Evolutionary conservation across 768 basidiomycete species (phyloP), one percentile per base, ranked within the genome.

Genomic region (Suillus subaureus): DNA sequence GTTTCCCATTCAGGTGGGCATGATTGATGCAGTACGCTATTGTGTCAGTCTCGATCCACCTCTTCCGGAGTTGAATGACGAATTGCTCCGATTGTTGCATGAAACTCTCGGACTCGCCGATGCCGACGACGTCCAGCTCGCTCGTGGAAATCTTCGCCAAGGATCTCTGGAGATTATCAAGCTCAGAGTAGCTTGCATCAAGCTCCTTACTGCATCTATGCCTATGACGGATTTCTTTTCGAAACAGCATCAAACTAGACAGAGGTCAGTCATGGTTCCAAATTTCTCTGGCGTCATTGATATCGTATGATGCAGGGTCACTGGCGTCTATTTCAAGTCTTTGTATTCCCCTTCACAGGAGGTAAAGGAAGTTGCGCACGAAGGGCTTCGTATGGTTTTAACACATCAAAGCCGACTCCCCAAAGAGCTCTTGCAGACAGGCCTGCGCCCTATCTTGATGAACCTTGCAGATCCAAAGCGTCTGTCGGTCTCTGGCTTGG

Each of bases 251-350:
- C 87, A 89, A 72, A 93, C 93, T 2, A 87, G 97, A 12, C 91
- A 95, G 73, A 89, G 90, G 96, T 96, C 74, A 69, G 80, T 70
- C 26, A 26, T 37, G 39, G 16, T 23, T 63, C 28, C 42, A 47
- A 40, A 49, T 28, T 11, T 21, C 3, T 31, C 12, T 6, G 33
- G 43, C 33, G 23, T 16, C 18, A 45, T 33, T 23, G 64, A 28
- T 28, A 57, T 65, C 40, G 66, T 39, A 7, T 64, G 66, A 42
- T 69, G 28, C 69, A 97, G 96, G 70, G 94, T 98, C 13, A 96
- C 96, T 21, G 85, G 92, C 42, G 93, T 98, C 26, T 99, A 98
- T 79, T 99, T 99, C 85, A 99, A 99, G 79, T 96, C 96, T 13
- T 85, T 99, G 39, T 99, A 99, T 78, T 96, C 96, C 8, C 85